phyloP scores from a whole-genome alignment of 2,329 filamentous ascomycete species.

The Colletotrichum nymphaeae region DNA sequence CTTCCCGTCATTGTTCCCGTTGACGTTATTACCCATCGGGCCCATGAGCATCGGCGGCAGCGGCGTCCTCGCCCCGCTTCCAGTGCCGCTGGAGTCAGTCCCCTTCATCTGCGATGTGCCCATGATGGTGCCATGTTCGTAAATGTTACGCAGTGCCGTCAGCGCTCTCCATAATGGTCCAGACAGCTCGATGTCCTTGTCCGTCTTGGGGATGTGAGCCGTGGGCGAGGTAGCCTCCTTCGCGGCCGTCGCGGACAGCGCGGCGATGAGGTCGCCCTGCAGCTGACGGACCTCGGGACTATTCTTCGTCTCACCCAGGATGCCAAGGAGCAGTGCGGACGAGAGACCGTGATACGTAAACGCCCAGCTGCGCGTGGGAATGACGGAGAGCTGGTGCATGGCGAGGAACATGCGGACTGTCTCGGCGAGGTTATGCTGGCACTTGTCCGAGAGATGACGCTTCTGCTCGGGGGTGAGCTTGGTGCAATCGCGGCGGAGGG shows the following conservation, averaged over 20 bases:
- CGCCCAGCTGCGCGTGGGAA: conserved; percentile 75
- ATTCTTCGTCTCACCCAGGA: conserved; percentile 71
- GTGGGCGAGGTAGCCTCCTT: conserved; percentile 69
- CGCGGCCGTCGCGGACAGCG: conserved; percentile 71
- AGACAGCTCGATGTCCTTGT: conserved; percentile 71
- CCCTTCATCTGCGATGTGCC: conserved; percentile 61
- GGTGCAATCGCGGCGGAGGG: conserved; percentile 65
- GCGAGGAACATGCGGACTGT: conserved; percentile 76
- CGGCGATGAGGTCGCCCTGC: conserved; percentile 72
- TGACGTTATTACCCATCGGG: conserved; percentile 36
- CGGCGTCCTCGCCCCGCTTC: conserved; percentile 59
- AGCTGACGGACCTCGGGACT: conserved; percentile 72
- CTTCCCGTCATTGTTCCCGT: conserved; percentile 12
- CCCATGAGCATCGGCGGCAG: conserved; percentile 41
- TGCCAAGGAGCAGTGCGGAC: conserved; percentile 72
- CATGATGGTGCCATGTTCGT: conserved; percentile 71
- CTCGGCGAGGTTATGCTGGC: conserved; percentile 72
- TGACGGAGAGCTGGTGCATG: conserved; percentile 75
- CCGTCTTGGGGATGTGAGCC: conserved; percentile 63
- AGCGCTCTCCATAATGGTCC: conserved; percentile 71
- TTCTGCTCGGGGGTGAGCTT: conserved; percentile 65
- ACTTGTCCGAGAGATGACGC: conserved; percentile 65
- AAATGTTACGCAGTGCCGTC: conserved; percentile 72
- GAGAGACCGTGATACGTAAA: conserved; percentile 76
- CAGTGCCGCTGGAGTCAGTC: conserved; percentile 55